Evolutionary conservation across 192 early-diverging fungal genomes (phyloP).

Genomic region (Fimicolochytrium jonesii): DNA sequence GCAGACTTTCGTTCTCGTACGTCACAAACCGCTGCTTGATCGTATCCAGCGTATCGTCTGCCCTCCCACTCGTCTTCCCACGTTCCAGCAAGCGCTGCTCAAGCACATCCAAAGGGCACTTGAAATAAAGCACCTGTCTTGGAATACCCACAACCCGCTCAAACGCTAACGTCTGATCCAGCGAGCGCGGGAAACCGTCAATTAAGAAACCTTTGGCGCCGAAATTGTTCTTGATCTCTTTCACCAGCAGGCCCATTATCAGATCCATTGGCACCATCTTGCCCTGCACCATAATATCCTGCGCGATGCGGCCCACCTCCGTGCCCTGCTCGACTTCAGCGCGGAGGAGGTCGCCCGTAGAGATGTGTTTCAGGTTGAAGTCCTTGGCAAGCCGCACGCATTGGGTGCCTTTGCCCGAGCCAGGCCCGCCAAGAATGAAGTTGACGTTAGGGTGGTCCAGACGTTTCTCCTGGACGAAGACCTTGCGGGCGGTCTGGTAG

Average conservation of each 20-base stretch:
- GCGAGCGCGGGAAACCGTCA: conserved; percentile 51
- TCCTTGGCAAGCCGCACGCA: conserved; percentile 78
- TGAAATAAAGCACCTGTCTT: conserved; percentile 30
- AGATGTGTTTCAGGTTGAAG: conserved; percentile 88
- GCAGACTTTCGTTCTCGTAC: conserved; percentile 43
- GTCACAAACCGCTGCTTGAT: conserved; percentile 48
- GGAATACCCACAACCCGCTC: conserved; percentile 31
- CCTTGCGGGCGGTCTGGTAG: conserved; percentile 29
- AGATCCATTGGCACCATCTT: conserved; percentile 74
- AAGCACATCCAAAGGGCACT: conserved; percentile 49
- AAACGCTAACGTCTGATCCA: conserved; percentile 51
- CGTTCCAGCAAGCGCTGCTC: conserved; percentile 47
- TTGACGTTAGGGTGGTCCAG: conserved; percentile 27
- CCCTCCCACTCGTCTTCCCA: conserved; percentile 48
- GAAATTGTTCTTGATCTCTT: conserved; percentile 28
- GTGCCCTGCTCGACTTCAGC: conserved; percentile 60
- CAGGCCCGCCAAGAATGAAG: conserved; percentile 31
- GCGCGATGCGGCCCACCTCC: conserved; percentile 66
- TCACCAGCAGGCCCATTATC: conserved; percentile 33
- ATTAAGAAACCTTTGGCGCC: conserved; percentile 38
- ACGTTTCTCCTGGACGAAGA: conserved; percentile 22
- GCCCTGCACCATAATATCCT: conserved; percentile 81
- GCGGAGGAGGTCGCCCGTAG: conserved; percentile 89
- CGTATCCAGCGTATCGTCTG: conserved; percentile 55
- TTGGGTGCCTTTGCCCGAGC: conserved; percentile 87